These are phyloP conservation scores for Ormosia semicastrata DNA, from an alignment of 306 rosid species.

Conservation along the genomic window DNA sequence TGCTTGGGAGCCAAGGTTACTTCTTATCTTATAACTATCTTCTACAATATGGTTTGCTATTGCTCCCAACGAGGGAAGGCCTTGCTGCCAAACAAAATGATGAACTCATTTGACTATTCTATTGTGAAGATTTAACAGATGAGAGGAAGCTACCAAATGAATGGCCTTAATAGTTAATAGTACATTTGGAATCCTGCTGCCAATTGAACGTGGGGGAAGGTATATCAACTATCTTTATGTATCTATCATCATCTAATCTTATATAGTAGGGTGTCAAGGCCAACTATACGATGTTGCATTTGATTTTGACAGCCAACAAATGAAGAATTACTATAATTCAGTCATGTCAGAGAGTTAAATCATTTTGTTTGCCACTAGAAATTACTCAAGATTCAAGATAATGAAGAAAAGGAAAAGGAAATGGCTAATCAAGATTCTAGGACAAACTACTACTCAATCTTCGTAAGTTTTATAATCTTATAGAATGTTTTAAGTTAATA, in stretches of 20 bases:
- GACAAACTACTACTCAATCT: neutral
- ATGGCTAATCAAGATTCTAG: neutral
- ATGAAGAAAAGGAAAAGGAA: neutral
- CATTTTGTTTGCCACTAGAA: too few species aligned
- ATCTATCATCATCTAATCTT: neutral
- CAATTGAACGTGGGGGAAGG: neutral
- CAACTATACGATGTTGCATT: neutral
- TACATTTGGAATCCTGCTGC: neutral
- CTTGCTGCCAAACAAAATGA: constrained; percentile 39
- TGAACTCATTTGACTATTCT: constrained; percentile 41
- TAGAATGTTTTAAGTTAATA: too few species aligned
- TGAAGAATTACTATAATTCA: neutral
- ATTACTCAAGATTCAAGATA: neutral
- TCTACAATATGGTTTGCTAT: constrained; percentile 7
- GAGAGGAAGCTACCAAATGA: neutral
- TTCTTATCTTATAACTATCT: constrained; percentile 41
- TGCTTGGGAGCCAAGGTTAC: constrained; percentile 46
- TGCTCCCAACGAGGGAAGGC: constrained; percentile 31
- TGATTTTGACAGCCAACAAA: neutral
- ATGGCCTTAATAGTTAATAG: neutral
- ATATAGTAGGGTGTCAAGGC: neutral
- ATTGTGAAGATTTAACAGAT: neutral
- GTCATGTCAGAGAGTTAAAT: neutral
- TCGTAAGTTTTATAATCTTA: too few species aligned
- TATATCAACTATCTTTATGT: neutral